Conservation (phyloP, 2,329 filamentous ascomycete species). For the Daldinia eschscholtzii region DNA sequence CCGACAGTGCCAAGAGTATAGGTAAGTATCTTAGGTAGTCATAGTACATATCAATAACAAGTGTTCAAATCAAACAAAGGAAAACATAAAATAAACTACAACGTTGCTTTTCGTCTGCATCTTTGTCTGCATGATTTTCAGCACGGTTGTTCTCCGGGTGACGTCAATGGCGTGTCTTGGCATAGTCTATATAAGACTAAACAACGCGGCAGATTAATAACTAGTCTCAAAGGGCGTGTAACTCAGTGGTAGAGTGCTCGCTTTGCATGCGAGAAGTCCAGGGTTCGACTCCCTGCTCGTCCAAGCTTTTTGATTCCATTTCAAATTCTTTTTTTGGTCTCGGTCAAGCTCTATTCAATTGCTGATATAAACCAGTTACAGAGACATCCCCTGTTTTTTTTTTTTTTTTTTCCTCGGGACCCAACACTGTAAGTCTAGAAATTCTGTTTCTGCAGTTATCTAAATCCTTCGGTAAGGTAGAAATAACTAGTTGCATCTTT, state of each 20-base stretch:
- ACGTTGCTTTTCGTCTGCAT: not conserved
- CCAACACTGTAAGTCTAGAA: too few species aligned
- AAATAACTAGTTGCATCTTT: too few species aligned
- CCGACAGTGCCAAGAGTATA: not conserved
- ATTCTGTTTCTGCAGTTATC: too few species aligned
- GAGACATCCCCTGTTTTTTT: too few species aligned
- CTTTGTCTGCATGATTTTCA: not conserved
- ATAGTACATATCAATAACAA: not conserved
- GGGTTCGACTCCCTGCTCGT: constrained; percentile 45
- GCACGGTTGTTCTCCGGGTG: not conserved
- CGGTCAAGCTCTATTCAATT: too few species aligned
- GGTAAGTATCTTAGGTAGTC: not conserved
- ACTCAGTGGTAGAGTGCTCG: constrained; percentile 45
- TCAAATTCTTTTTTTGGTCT: not conserved
- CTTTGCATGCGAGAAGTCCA: constrained; percentile 45
- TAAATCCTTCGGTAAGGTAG: too few species aligned
- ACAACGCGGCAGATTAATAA: not conserved
- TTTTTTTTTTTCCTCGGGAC: too few species aligned
- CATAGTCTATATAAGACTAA: not conserved
- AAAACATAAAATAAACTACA: not conserved
- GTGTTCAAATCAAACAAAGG: not conserved
- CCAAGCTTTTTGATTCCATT: constrained; percentile 26
- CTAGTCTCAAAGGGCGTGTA: constrained; percentile 28
- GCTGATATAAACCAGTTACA: too few species aligned
- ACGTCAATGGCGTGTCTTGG: not conserved